These are phyloP conservation scores for Trichoderma guizhouense DNA, from an alignment of 2,329 filamentous ascomycete genomes.

Conservation along the genomic window DNA sequence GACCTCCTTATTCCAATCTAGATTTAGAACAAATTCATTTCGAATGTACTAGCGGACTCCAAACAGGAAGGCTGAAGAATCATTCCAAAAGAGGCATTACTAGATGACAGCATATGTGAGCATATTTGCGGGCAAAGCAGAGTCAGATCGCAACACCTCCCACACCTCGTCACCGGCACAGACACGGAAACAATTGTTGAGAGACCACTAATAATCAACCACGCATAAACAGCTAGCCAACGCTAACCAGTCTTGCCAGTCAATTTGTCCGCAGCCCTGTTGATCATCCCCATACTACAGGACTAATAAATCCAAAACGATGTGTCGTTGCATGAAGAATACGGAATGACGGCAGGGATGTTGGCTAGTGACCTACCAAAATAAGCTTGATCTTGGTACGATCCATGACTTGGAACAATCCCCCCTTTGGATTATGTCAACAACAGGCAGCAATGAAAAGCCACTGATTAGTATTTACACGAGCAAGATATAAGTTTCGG, in stretches of 20 bases:
- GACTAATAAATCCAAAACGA: neutral
- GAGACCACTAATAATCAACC: neutral
- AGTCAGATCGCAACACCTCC: neutral
- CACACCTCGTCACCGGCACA: neutral
- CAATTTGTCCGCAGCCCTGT: neutral
- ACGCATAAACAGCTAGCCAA: neutral
- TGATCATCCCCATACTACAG: neutral
- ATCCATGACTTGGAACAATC: neutral
- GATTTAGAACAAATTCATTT: neutral
- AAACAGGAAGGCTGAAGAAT: neutral
- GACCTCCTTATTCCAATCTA: neutral
- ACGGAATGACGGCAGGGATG: neutral
- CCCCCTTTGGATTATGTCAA: neutral
- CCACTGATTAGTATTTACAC: neutral
- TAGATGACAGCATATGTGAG: neutral
- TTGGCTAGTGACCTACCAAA: neutral
- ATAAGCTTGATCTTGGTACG: constrained; percentile 1
- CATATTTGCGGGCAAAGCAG: neutral
- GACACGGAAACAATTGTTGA: neutral
- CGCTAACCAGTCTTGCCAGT: neutral
- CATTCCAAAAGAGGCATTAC: neutral
- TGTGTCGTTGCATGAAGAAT: neutral
- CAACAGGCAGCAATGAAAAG: neutral
- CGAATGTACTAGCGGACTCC: neutral
- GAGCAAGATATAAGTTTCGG: neutral